Evolutionary conservation across 2,329 filamentous ascomycete genomes (phyloP).

Genomic region (Thermomyces lanuginosus): DNA sequence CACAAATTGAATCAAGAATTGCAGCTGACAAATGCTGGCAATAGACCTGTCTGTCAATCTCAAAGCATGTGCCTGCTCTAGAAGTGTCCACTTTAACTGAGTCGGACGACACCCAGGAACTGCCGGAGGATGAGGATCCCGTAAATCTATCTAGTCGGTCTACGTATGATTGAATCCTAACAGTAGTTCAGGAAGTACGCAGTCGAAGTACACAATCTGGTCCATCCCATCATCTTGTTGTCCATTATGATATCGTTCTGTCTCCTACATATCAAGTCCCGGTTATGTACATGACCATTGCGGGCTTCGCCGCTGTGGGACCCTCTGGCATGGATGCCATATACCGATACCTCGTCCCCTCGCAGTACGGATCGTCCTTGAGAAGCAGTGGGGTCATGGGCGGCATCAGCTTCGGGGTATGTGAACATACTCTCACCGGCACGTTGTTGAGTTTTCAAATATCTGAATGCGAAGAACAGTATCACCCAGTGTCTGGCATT

Average conservation of each 20-base stretch:
- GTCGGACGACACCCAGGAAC: too few relatives aligned
- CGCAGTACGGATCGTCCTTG: conserved; percentile 45
- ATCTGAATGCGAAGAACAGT: conserved; percentile 38
- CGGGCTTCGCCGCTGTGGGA: conserved; percentile 40
- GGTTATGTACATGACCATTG: conserved; percentile 58
- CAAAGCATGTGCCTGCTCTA: too few relatives aligned
- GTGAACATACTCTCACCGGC: conserved; percentile 6
- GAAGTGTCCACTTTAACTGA: too few relatives aligned
- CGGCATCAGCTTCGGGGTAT: conserved; percentile 59
- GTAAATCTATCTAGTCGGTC: too few relatives aligned
- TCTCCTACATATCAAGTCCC: conserved; percentile 61
- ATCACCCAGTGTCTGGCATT: conserved; percentile 65
- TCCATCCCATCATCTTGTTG: conserved; percentile 33
- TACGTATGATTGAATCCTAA: too few relatives aligned
- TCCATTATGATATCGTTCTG: conserved; percentile 58
- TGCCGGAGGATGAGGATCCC: too few relatives aligned
- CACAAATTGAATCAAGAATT: too few relatives aligned
- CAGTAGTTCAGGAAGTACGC: too few relatives aligned
- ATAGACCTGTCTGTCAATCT: too few relatives aligned
- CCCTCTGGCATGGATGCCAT: conserved; percentile 49
- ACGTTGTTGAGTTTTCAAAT: conserved; percentile 11
- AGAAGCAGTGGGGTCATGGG: conserved; percentile 48
- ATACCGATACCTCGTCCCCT: conserved; percentile 54
- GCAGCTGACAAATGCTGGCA: too few relatives aligned
- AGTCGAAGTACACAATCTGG: too few relatives aligned